Evolutionary conservation across 306 rosid species (phyloP), one percentile per base, ranked within the genome.

Genomic region (Boehmeria nivea): DNA sequence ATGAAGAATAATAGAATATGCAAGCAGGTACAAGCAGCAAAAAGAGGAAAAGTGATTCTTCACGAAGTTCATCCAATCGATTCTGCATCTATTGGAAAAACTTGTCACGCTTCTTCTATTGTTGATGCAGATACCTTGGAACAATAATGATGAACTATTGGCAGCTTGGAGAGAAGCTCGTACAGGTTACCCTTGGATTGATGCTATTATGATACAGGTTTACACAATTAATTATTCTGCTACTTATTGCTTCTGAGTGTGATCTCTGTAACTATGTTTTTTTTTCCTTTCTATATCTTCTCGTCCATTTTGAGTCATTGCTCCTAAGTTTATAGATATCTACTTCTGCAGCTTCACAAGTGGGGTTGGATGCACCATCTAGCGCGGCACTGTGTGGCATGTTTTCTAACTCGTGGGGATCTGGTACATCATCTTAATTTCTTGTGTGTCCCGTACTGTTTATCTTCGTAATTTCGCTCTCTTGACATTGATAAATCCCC

Each of bases 311-410:
- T 22, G 48, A 34, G 31, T 24, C n/a, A 60, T 24, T 19, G 28
- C 19, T 15, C 6, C 33, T 54, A n/a, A n/a, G n/a, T 34, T 25
- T 59, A 54, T 27, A 28, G 39, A n/a, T 39, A 23, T 63, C 64
- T 62, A 0, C 33, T 78, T 39, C 71, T 81, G 79, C 78, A 90
- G 98, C 88, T 90, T 65, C 82, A 47, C 50, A 78, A 70, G 71
- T 90, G 98, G 94, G 95, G 98, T 55, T 86, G 98, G 98, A 87
- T 87, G 88, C 98, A 90, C 69, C 98, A 90, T 78, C 67, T 90
- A 70, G 98, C 98, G 50, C 85, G 98, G 6, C 98, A 90, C 65
- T 73, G 74, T 53, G 98, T 90, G 60, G 98, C 94, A 2, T 90
- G 98, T 66, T 90, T 84, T 63, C 77, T 87, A 31, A 87, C 98